Evolutionary conservation across 2,329 filamentous ascomycete genomes (phyloP), one percentile per base, ranked within the genome.

Genomic region (Colletotrichum nymphaeae): DNA sequence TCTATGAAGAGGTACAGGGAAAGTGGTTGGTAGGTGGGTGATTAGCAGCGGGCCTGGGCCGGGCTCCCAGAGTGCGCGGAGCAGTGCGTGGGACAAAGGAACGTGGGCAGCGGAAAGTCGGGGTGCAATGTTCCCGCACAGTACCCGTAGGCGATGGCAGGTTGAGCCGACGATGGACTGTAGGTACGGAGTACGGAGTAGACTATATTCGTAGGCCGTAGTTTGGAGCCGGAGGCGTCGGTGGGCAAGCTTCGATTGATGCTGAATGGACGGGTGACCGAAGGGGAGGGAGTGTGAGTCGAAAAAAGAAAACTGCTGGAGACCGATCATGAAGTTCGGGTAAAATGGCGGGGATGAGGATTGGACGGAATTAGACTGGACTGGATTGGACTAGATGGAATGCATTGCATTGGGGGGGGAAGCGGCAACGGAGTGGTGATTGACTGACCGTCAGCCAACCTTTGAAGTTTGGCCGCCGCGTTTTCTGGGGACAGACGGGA

Each of bases 311-410:
- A 49, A 68, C 46, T 56, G 57, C 53, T 71, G 35, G 56, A 46
- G 30, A 49, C 55, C 57, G 69, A 72, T 68, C 65, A 68, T 62
- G 69, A 68, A 62, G 26, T 68, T 35, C 37, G 57, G 57, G 55
- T 53, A 69, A 72, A 63, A 69, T 52, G 68, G 63, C 32, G 68
- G 57, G 69, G 64, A 49, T 37, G 42, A 5, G 46, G 57, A 19
- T 11, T 63, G 22, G 46, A 57, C 46, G 35, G 57, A 60, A 42
- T 24, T 35, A 49, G 58, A 4, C 42, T 49, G 42, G 19, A 49
- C 42, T 49, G 42, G 46, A 52, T 22, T 35, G 62, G 62, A 63
- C 24, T 28, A n/a, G 52, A 57, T 30, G 37, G 37, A 42, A 19
- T 42, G 37, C 37, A 42, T 42, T 42, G 37, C 37, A 42, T 52